Evolutionary conservation across 2,329 filamentous ascomycete species (phyloP), one percentile per base, ranked within the genome.

Genomic region (Neonectria neomacrospora): DNA sequence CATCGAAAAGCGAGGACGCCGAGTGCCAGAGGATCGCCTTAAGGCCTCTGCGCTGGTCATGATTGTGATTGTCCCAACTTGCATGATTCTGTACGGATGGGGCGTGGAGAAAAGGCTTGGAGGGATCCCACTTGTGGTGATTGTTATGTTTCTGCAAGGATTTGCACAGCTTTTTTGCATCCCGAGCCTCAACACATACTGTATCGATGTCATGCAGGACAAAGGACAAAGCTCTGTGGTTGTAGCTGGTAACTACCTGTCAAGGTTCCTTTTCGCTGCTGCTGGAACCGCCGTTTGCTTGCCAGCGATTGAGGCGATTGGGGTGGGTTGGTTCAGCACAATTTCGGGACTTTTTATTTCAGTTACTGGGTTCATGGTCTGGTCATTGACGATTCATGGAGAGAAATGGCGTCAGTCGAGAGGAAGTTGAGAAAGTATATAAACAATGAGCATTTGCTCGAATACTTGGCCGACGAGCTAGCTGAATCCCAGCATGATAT

Each of bases 301-400:
- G 57, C 91, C 91, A 0, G 90, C 88, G 1, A 85, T 93, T 11
- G 80, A 92, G 64, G 80, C 76, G 18, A 90, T 94, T 58, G 91
- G 91, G 3, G 88, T 94, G 0, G 91, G 91, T 0, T 93, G 90
- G 90, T 93, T 92, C 74, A 89, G 84, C 41, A 92, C 91, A 0
- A 88, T 92, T 20, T 71, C 67, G 2, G 63, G 58, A 2, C 28
- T 67, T 10, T 71, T 69, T 30, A 67, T 71, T 11, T 65, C 64
- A 5, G 52, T 53, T 20, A 66, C 63, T 5, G 64, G 62, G 7
- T 62, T 52, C 7, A 51, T 70, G 50, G 54, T 65, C 1, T 70
- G 64, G 66, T 26, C 66, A 11, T 47, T 68, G 23, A 63, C 63
- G 2, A 51, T 41, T 20, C 37, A 66, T 20, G 68, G 68, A 16